Percentiles rank a stretch among this genome's conserved stretches.
phyloP scores from a whole-genome alignment of 1,139 yeast genomes.

The Blastobotrys arbuscula region DNA sequence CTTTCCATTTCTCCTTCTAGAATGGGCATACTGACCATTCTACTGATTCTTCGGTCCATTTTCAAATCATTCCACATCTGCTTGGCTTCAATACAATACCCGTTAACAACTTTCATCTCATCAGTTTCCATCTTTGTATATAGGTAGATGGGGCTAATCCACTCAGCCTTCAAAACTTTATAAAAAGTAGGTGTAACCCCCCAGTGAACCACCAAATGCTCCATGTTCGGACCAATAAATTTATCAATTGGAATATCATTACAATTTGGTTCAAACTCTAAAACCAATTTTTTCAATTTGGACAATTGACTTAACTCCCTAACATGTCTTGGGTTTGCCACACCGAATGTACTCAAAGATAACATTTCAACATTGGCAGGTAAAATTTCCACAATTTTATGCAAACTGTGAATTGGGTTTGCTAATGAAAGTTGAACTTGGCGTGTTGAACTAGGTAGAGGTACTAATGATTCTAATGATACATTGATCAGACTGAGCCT shows the following conservation, averaged over 20 bases:
- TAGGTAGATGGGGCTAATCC: neutral
- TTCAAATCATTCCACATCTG: conserved; percentile 1
- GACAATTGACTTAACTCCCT: neutral
- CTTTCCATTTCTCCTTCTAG: neutral
- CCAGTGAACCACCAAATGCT: conserved; percentile 1
- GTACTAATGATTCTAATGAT: neutral
- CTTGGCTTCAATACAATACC: neutral
- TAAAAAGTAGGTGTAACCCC: neutral
- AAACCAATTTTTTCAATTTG: neutral
- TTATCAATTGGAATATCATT: conserved; percentile 6
- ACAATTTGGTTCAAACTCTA: conserved; percentile 1
- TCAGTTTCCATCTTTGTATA: neutral
- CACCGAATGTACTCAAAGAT: neutral
- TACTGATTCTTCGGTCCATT: neutral
- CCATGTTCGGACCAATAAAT: neutral
- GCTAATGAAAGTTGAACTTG: neutral
- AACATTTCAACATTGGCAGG: neutral
- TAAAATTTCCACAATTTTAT: neutral
- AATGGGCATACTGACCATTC: neutral
- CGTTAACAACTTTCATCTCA: neutral
- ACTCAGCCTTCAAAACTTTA: conserved; percentile 1
- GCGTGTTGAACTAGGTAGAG: neutral
- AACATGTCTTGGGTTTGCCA: neutral
- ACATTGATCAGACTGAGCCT: neutral
- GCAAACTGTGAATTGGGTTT: neutral